phyloP scores from a whole-genome alignment of 2,329 filamentous ascomycete genomes.

The Achaetomium macrosporum region DNA sequence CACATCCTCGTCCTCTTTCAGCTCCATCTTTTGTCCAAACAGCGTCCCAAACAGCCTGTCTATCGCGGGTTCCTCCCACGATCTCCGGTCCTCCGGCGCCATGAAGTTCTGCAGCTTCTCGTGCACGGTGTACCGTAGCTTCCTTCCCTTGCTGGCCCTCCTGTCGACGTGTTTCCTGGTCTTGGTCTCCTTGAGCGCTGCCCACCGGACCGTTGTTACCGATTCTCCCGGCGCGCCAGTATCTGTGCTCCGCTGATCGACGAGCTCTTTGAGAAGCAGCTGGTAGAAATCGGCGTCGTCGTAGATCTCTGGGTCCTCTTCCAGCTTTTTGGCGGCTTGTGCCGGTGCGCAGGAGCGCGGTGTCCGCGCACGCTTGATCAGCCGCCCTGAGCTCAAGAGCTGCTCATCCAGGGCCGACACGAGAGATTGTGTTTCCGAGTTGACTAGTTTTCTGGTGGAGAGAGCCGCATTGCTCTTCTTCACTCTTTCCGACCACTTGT shows the following conservation, averaged over 20 bases:
- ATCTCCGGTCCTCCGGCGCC: constrained; percentile 76
- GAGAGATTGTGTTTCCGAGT: constrained; percentile 52
- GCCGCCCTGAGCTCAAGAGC: constrained; percentile 58
- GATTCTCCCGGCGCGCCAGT: constrained; percentile 42
- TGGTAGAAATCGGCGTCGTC: constrained; percentile 97
- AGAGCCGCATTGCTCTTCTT: constrained; percentile 53
- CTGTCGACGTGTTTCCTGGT: constrained; percentile 81
- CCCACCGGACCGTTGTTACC: constrained; percentile 55
- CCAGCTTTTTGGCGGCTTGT: constrained; percentile 54
- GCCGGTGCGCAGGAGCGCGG: constrained; percentile 72
- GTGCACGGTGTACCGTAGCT: constrained; percentile 89
- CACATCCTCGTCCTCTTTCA: constrained; percentile 52
- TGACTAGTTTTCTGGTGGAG: constrained; percentile 50
- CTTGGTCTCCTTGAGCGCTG: constrained; percentile 70
- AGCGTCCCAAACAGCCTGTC: constrained; percentile 71
- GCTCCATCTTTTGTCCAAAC: constrained; percentile 62
- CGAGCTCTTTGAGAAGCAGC: constrained; percentile 82
- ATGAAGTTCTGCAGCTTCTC: constrained; percentile 98
- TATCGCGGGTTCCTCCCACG: constrained; percentile 75
- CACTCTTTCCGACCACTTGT: constrained; percentile 87
- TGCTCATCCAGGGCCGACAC: constrained; percentile 65
- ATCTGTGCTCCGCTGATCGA: constrained; percentile 78
- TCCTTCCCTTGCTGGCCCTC: constrained; percentile 89
- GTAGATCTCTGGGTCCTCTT: constrained; percentile 63
- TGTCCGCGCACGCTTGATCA: constrained; percentile 62